Evolutionary conservation across 2,329 filamentous ascomycete species (phyloP).

Genomic region (Emmonsia crescens): DNA sequence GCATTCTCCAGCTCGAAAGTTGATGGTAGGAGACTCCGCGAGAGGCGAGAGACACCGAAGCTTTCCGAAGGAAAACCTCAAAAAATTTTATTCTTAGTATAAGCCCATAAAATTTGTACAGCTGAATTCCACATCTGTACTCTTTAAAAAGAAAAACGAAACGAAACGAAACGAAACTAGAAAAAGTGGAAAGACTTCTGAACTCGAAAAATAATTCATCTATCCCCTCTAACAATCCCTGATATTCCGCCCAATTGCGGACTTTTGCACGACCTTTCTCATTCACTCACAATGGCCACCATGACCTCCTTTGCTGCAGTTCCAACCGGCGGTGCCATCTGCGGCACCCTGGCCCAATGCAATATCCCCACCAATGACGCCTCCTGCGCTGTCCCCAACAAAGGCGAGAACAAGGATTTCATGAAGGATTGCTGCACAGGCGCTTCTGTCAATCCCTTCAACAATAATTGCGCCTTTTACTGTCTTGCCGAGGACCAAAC

Average conservation of each 20-base stretch:
- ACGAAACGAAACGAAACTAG: too few relatives aligned
- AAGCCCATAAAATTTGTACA: background rate
- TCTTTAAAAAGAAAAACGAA: too few relatives aligned
- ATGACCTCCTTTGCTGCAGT: conserved; percentile 1
- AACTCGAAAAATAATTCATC: too few relatives aligned
- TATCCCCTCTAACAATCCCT: background rate
- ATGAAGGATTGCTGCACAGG: conserved; percentile 15
- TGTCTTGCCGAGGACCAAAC: conserved; percentile 16
- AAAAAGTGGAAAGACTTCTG: background rate
- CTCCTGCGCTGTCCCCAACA: conserved; percentile 18
- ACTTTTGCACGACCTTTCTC: background rate
- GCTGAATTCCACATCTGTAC: background rate
- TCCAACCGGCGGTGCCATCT: conserved; percentile 9
- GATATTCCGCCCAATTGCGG: background rate
- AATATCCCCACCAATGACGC: conserved; percentile 19
- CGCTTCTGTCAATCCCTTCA: conserved; percentile 14
- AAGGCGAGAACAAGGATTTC: conserved; percentile 10
- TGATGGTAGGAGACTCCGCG: too few relatives aligned
- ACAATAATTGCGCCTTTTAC: conserved; percentile 18
- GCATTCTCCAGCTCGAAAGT: background rate
- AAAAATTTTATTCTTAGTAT: background rate
- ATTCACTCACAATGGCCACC: conserved; percentile 6
- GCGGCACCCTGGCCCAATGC: conserved; percentile 15
- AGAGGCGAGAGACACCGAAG: too few relatives aligned
- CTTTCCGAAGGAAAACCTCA: background rate